Conservation (phyloP, 495 filamentous ascomycete species). For the Penicillium tannophilum region DNA sequence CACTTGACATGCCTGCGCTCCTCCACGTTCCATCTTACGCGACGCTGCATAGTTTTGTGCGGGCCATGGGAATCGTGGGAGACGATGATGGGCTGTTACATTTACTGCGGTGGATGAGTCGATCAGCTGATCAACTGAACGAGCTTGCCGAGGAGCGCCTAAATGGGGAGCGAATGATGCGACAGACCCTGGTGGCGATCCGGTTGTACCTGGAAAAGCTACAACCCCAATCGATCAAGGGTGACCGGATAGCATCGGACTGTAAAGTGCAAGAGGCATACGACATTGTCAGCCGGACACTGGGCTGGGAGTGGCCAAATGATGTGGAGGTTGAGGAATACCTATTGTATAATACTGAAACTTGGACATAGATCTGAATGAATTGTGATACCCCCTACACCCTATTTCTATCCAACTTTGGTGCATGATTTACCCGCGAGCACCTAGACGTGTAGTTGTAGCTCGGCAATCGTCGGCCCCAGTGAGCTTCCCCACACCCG, state of each 20-base stretch:
- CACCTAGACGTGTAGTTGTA: background rate
- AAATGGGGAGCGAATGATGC: slow-evolving; percentile 48
- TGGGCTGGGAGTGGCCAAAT: slow-evolving; percentile 56
- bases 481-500: slow-evolving; percentile 30
- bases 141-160: slow-evolving; percentile 39
- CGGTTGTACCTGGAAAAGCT: slow-evolving; percentile 54
- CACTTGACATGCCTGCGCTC: slow-evolving; percentile 33
- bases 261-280: slow-evolving; percentile 39
- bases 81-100: slow-evolving; percentile 54
- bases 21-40: slow-evolving; percentile 46
- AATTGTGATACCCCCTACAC: slow-evolving; percentile 10
- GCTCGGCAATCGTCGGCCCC: slow-evolving; percentile 31
- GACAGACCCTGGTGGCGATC: slow-evolving; percentile 53
- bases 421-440: slow-evolving; percentile 7
- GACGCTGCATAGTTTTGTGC: slow-evolving; percentile 55
- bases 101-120: slow-evolving; percentile 57
- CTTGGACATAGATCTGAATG: slow-evolving; percentile 20
- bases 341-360: slow-evolving; percentile 28
- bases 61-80: slow-evolving; percentile 50
- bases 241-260: slow-evolving; percentile 25
- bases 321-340: slow-evolving; percentile 55
- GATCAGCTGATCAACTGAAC: slow-evolving; percentile 36
- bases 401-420: background rate
- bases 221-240: slow-evolving; percentile 6
- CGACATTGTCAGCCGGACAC: slow-evolving; percentile 47